Evolutionary conservation across 176 grass and related monocot genomes (phyloP), one percentile per base, ranked within the genome.

Genomic region (Panicum miliaceum): DNA sequence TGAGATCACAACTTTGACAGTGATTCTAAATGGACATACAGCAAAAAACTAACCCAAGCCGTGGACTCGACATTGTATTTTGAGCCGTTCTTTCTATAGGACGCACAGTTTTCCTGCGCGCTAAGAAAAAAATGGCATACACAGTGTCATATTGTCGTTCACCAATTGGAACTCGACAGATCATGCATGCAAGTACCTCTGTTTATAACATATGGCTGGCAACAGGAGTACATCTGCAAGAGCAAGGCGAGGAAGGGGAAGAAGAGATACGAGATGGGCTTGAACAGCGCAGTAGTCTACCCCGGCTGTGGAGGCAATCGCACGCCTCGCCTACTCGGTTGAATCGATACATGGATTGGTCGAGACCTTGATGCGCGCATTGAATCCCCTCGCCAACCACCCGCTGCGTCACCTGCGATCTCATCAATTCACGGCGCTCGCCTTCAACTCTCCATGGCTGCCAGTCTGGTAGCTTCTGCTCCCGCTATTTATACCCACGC

Each of bases 311-410:
- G 11, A 45, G 68, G 20, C 68, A 27, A 43, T 42, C 29, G 18
- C 72, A 75, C 72, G 72, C 72, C 48, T 35, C 11, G 72, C 48
- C 72, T 75, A 75, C 2, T 6, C 5, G 5, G 68, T 27, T 6
- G 68, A 56, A 66, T 65, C 38, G 52, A 63, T 47, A 10, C 35
- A 58, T 32, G 19, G 22, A 78, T 63, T 3, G 78, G 22, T 80
- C 40, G 75, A 80, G 23, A 13, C 38, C 7, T 51, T 20, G 42
- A 74, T 65, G 57, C 64, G 0, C 12, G 67, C 84, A 90, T 52
- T 90, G 79, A 90, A 86, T 79, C 15, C 74, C 79, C 58, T 79
- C 13, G 25, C 84, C 84, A 86, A 90, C 88, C 1, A 86, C 84
- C 76, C 66, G 9, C 79, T 74, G 79, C 56, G 67, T 74, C 88